Evolutionary conservation across 192 early-diverging fungal species (phyloP).

Genomic region (Lobosporangium transversale): DNA sequence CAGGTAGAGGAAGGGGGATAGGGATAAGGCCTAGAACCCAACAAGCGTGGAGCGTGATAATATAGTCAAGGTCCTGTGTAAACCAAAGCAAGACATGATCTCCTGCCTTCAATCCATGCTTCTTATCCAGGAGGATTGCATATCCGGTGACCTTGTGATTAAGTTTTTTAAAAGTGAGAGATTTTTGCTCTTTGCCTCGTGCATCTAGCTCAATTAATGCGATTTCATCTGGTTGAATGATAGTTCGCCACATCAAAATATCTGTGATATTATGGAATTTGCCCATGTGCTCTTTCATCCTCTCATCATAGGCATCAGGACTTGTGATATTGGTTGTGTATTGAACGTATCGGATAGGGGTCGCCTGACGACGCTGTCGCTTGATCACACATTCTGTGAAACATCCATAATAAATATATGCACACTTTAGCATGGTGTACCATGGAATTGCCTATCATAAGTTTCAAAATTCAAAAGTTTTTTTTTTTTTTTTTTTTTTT

Average conservation of each 20-base stretch:
- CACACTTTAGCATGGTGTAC: neutral
- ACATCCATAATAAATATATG: neutral
- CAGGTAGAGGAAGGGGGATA: constrained; percentile 73
- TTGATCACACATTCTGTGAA: constrained; percentile 27
- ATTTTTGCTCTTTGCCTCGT: constrained; percentile 60
- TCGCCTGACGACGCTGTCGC: constrained; percentile 36
- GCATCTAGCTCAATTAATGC: constrained; percentile 68
- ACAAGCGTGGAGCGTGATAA: constrained; percentile 80
- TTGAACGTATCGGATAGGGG: constrained; percentile 30
- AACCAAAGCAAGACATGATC: constrained; percentile 71
- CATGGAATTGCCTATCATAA: neutral
- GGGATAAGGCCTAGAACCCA: constrained; percentile 76
- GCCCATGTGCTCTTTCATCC: constrained; percentile 64
- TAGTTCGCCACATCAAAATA: constrained; percentile 74
- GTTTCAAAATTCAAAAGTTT: too few relatives aligned
- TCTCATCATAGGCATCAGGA: constrained; percentile 66
- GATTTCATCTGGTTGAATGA: constrained; percentile 65
- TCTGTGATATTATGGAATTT: constrained; percentile 75
- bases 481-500: neutral
- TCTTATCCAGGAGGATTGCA: constrained; percentile 70
- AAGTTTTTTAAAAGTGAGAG: constrained; percentile 73
- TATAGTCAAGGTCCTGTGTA: constrained; percentile 66
- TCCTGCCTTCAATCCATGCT: constrained; percentile 61
- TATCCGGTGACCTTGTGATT: constrained; percentile 66
- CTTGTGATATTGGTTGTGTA: constrained; percentile 29